Conservation (phyloP, 2,329 filamentous ascomycete genomes). For the Bipolaris sorokiniana region DNA sequence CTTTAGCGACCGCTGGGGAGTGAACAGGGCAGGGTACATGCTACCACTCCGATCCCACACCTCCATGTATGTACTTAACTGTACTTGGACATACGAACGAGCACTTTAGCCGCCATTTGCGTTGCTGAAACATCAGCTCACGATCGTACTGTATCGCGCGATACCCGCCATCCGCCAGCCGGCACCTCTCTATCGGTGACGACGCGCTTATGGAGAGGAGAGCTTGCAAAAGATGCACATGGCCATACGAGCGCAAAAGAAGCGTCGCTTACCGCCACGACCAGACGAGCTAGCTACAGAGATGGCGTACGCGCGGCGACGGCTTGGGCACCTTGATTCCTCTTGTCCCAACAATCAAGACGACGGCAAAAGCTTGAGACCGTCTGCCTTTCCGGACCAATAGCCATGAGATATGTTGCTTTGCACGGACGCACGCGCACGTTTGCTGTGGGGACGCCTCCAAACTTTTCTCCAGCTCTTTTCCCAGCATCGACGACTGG, state of each 20-base stretch:
- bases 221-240: background rate
- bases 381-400: conserved; percentile 3
- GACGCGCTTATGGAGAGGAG: background rate
- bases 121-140: background rate
- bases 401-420: background rate
- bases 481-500: conserved; percentile 2
- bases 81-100: background rate
- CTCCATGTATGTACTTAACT: too few relatives aligned
- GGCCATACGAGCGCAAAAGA: background rate
- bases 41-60: conserved; percentile 1
- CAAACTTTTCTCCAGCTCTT: conserved; percentile 13
- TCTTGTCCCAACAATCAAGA: conserved; percentile 15
- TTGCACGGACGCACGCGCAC: conserved; percentile 1
- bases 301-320: conserved; percentile 13
- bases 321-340: conserved; percentile 12
- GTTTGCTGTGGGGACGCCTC: conserved; percentile 9
- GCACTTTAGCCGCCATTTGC: conserved; percentile 4
- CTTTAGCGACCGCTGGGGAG: conserved; percentile 6
- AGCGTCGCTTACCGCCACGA: conserved; percentile 4
- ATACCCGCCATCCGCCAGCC: background rate
- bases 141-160: background rate
- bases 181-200: background rate
- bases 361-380: conserved; percentile 10
- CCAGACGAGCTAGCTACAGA: conserved; percentile 3
- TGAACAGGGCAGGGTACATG: background rate